Conservation (phyloP, 1,284 basidiomycete genomes). For the Albatrellus sp. region DNA sequence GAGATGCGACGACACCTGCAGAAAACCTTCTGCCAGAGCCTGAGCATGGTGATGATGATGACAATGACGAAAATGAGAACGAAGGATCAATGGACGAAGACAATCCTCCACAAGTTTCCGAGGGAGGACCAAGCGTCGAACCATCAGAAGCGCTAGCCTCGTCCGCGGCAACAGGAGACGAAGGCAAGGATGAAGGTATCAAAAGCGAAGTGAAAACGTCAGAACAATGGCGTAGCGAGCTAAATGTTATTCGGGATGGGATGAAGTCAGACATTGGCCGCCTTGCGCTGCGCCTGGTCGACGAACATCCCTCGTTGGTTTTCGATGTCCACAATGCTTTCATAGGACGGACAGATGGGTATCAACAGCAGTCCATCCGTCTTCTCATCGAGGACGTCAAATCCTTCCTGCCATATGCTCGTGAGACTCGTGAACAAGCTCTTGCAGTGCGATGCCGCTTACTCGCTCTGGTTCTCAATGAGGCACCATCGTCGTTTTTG, state of each 20-base stretch:
- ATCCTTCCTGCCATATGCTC: slow-evolving; percentile 49
- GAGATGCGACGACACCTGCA: slow-evolving; percentile 25
- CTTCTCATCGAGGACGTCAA: slow-evolving; percentile 66
- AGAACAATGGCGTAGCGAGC: slow-evolving; percentile 50
- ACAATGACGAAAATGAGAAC: not conserved
- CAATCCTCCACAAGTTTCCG: not conserved
- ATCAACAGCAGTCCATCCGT: slow-evolving; percentile 50
- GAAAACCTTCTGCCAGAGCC: slow-evolving; percentile 7
- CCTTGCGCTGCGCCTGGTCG: slow-evolving; percentile 69
- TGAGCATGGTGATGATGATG: too few relatives aligned
- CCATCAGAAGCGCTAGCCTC: not conserved
- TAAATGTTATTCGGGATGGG: slow-evolving; percentile 57
- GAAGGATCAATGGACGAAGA: not conserved
- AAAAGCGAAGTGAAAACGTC: slow-evolving; percentile 29
- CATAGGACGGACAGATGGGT: slow-evolving; percentile 44
- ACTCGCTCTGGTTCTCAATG: slow-evolving; percentile 73
- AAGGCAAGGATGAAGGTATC: not conserved
- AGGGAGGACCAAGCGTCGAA: not conserved
- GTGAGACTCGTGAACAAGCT: slow-evolving; percentile 59
- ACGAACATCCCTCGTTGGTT: slow-evolving; percentile 77
- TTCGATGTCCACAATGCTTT: slow-evolving; percentile 84
- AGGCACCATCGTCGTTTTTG: slow-evolving; percentile 45
- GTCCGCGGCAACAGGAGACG: not conserved
- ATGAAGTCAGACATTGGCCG: slow-evolving; percentile 55
- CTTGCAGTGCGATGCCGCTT: slow-evolving; percentile 76